A percentile compares a stretch with the other conserved stretches of the same genome.
These are phyloP conservation scores for Aurantiochytrium sp. DNA, from an alignment of 108 stramenopile species.

Conservation along the genomic window DNA sequence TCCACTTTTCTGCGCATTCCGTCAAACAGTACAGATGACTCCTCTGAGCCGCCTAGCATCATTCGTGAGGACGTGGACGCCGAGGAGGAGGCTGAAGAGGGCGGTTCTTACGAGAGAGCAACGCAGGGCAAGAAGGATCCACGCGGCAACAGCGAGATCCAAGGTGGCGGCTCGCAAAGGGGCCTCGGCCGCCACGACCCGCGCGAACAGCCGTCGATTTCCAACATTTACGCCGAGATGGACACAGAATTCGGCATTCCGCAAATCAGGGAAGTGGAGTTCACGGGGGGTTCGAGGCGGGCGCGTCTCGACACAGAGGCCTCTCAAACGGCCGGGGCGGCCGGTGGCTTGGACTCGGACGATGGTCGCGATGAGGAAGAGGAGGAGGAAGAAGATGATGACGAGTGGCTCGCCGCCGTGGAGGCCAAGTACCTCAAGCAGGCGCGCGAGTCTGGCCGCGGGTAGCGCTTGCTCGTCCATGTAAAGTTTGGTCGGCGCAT, in stretches of 20 bases:
- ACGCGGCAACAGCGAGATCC: too few species aligned
- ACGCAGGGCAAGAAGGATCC: too few species aligned
- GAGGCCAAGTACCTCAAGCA: conserved; percentile 21
- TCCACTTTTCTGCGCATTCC: background rate
- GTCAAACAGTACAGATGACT: background rate
- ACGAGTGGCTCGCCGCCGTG: background rate
- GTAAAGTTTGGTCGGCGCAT: too few species aligned
- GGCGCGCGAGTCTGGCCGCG: background rate
- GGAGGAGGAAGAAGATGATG: background rate
- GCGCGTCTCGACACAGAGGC: background rate
- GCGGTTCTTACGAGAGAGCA: background rate
- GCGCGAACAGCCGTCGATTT: background rate
- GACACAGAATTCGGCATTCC: conserved; percentile 18
- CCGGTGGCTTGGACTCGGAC: too few species aligned
- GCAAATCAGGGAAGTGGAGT: background rate
- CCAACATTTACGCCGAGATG: background rate
- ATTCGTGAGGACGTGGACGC: background rate
- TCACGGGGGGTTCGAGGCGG: background rate
- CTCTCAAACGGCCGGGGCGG: too few species aligned
- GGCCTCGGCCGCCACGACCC: too few species aligned
- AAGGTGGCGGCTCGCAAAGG: too few species aligned
- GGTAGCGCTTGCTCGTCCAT: too few species aligned
- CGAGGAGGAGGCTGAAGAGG: background rate
- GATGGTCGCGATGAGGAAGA: background rate
- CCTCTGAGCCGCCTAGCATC: background rate